Conservation (phyloP, 352 stramenopile genomes). For the Pythium vanterpoolii region DNA sequence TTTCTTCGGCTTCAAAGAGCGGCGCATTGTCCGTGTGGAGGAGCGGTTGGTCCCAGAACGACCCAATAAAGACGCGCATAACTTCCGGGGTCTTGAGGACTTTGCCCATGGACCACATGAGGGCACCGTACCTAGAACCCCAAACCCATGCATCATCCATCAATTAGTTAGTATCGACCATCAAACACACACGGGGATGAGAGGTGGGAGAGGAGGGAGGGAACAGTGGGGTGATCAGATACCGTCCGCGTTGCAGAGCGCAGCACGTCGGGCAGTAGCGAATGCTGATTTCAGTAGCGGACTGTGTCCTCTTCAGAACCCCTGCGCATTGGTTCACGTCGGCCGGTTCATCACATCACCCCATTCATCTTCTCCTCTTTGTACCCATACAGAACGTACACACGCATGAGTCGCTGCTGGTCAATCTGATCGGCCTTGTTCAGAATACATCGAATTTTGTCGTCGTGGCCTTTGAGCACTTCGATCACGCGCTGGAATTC, state of each 20-base stretch:
- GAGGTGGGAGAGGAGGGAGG: not conserved
- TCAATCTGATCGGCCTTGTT: slow-evolving; percentile 99
- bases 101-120: slow-evolving; percentile 98
- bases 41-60: slow-evolving; percentile 94
- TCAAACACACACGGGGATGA: not conserved
- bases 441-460: slow-evolving; percentile 98
- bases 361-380: not conserved
- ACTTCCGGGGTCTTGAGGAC: slow-evolving; percentile 98
- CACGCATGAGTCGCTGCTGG: slow-evolving; percentile 96
- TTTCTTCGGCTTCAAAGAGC: slow-evolving; percentile 96
- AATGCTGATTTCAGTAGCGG: slow-evolving; percentile 19
- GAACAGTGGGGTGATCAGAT: slow-evolving; percentile 15
- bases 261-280: not conserved
- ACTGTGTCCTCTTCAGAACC: slow-evolving; percentile 34
- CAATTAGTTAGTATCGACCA: not conserved
- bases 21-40: slow-evolving; percentile 87
- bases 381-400: slow-evolving; percentile 40
- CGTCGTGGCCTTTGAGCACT: slow-evolving; percentile 94
- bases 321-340: slow-evolving; percentile 33
- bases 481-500: slow-evolving; percentile 98
- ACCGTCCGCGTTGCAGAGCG: not conserved
- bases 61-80: slow-evolving; percentile 97
- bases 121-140: slow-evolving; percentile 90
- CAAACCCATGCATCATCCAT: slow-evolving; percentile 4
- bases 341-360: slow-evolving; percentile 20